Evolutionary conservation across 2,329 filamentous ascomycete species (phyloP).

Genomic region (Cucurbitaria berberidis): DNA sequence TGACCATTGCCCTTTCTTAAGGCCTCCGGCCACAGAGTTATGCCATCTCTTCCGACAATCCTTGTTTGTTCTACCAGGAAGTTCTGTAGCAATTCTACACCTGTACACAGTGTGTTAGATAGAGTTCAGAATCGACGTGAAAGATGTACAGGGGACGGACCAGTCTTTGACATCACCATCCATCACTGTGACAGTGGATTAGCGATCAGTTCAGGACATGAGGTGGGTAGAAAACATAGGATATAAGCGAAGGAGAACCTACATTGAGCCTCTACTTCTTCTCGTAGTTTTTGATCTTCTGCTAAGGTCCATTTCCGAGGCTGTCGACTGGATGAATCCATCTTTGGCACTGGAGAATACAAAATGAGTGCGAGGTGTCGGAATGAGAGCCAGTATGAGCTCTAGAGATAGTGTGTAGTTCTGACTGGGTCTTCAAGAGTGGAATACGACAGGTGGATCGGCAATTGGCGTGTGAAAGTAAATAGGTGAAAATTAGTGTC

Average conservation of each 20-base stretch:
- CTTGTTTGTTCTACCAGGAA: slow-evolving; percentile 53
- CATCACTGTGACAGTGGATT: slow-evolving; percentile 13
- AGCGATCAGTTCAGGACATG: not conserved
- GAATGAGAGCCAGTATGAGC: not conserved
- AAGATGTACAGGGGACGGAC: slow-evolving; percentile 7
- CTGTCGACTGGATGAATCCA: slow-evolving; percentile 26
- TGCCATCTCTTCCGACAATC: slow-evolving; percentile 55
- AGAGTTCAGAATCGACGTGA: not conserved
- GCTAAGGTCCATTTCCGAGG: slow-evolving; percentile 38
- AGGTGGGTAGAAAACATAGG: too few species aligned
- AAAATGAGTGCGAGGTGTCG: not conserved
- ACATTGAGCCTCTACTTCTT: slow-evolving; percentile 38
- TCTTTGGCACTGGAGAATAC: not conserved
- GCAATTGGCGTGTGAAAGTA: not conserved
- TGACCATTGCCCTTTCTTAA: slow-evolving; percentile 53
- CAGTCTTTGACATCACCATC: slow-evolving; percentile 39
- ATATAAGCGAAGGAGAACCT: slow-evolving; percentile 9
- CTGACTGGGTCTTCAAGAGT: not conserved
- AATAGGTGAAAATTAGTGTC: not conserved
- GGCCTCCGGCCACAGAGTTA: slow-evolving; percentile 46
- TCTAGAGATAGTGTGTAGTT: not conserved
- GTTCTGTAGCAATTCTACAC: slow-evolving; percentile 47
- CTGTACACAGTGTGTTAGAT: slow-evolving; percentile 13
- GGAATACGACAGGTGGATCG: not conserved
- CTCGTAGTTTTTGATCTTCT: slow-evolving; percentile 35